Evolutionary conservation across 2,329 filamentous ascomycete species (phyloP).

Genomic region (Tolypocladium tundrense): DNA sequence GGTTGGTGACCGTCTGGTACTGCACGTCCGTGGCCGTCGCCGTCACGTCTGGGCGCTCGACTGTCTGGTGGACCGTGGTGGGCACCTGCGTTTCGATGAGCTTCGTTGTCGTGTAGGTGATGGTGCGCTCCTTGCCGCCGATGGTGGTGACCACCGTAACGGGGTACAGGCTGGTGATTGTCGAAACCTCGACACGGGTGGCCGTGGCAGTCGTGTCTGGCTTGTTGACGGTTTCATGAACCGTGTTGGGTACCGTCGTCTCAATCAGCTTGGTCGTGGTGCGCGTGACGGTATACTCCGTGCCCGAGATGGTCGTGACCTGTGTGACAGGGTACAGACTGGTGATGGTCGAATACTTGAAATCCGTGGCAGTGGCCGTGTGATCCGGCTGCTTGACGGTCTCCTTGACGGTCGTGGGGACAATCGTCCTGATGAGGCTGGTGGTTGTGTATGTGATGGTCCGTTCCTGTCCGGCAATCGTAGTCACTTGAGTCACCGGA

Average conservation of each 20-base stretch:
- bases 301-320: constrained; percentile 18
- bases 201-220: constrained; percentile 6
- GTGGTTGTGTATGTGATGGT: constrained; percentile 11
- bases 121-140: constrained; percentile 24
- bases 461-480: constrained; percentile 6
- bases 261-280: constrained; percentile 14
- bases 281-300: constrained; percentile 11
- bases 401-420: constrained; percentile 18
- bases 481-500: constrained; percentile 22
- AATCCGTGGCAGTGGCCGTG: constrained; percentile 21
- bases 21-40: constrained; percentile 7
- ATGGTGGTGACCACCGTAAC: constrained; percentile 33
- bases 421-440: constrained; percentile 13
- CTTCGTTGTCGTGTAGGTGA: constrained; percentile 26
- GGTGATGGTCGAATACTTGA: constrained; percentile 29
- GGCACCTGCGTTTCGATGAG: constrained; percentile 20
- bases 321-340: constrained; percentile 30
- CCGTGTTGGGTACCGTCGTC: constrained; percentile 17
- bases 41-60: constrained; percentile 3
- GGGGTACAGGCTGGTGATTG: constrained; percentile 25
- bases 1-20: constrained; percentile 32
- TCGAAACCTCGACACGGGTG: constrained; percentile 21
- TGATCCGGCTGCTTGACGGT: constrained; percentile 17
- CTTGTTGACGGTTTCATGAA: constrained; percentile 9
- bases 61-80: constrained; percentile 21